Evolutionary conservation across 2,329 filamentous ascomycete genomes (phyloP).

Genomic region (Penicillium sp.): DNA sequence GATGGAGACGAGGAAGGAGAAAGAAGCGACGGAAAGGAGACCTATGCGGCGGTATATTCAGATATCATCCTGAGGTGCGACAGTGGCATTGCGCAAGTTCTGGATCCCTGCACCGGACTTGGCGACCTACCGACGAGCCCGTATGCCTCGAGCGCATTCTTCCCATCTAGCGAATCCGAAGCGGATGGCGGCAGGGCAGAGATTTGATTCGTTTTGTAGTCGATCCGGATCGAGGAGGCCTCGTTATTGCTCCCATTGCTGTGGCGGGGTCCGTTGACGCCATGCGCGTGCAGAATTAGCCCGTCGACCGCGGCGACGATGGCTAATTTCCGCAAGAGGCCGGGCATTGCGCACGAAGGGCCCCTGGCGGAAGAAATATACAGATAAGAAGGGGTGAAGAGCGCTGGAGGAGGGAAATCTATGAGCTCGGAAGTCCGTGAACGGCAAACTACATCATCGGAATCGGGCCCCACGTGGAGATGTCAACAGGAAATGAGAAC

Average conservation of each 20-base stretch:
- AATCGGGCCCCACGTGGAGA: conserved; percentile 13
- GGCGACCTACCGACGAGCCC: conserved; percentile 52
- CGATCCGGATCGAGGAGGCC: conserved; percentile 58
- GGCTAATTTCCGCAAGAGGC: conserved; percentile 70
- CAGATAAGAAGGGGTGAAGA: conserved; percentile 2
- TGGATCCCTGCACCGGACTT: background rate
- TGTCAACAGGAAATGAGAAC: conserved; percentile 1
- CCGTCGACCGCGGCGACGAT: conserved; percentile 78
- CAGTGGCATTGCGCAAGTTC: background rate
- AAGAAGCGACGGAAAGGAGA: conserved; percentile 71
- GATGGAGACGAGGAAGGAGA: conserved; percentile 81
- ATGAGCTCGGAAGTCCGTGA: conserved; percentile 16
- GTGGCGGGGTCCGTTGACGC: conserved; percentile 39
- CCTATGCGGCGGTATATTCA: too few species aligned
- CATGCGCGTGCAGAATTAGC: conserved; percentile 68
- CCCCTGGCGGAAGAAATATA: background rate
- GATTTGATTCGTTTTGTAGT: conserved; percentile 58
- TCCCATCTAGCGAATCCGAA: conserved; percentile 23
- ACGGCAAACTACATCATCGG: conserved; percentile 24
- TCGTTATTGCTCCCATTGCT: conserved; percentile 48
- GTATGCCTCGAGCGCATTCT: conserved; percentile 44
- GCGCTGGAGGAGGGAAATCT: conserved; percentile 4
- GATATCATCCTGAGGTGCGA: too few species aligned
- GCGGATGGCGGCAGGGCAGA: conserved; percentile 40
- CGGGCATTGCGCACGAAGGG: conserved; percentile 56